Evolutionary conservation across 352 stramenopile species (phyloP), one percentile per base, ranked within the genome.

Genomic region (Pythium biforme): DNA sequence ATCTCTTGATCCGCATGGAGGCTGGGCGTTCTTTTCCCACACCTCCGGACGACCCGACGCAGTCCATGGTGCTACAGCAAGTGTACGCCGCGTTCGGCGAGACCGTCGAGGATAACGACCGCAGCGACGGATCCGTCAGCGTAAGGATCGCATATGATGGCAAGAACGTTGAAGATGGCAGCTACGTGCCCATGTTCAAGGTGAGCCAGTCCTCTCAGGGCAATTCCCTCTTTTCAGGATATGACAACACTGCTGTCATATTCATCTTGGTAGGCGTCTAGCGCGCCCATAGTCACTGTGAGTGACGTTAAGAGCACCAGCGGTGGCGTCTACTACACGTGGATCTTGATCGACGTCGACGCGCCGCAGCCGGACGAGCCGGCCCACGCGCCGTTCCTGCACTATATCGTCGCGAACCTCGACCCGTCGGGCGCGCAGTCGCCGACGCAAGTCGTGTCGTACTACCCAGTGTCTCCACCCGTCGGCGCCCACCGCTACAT

Each of bases 301-400:
- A 48, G 40, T 27, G 25, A 48, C 17, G 48, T 51, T 37, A 58
- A 55, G 1, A 19, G 22, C 20, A n/a, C 43, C 12, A 46, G 70
- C 40, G 33, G n/a, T n/a, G n/a, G 37, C 0, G 48, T 53, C 33
- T 74, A 47, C 61, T 91, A 85, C 74, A 90, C 79, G 39, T 86
- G 70, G 58, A 57, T 92, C 22, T 73, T 92, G 14, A 58, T 92
- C 29, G 83, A 92, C 56, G 84, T 92, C 26, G 81, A 90, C 62
- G 83, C 83, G 12, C 83, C 83, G 2, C 62, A 80, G 41, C 83
- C 83, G 10, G 55, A 64, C 17, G 64, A 75, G 1, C 79, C 83
- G 14, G 73, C 70, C 1, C 81, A 92, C 59, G 65, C 82, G 43
- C 82, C 82, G 37, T 92, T 89, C 61, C 61, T 92, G 45, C 82